Evolutionary conservation across 495 filamentous ascomycete species (phyloP), one percentile per base, ranked within the genome.

Genomic region (Antarctomyces pellizariae): DNA sequence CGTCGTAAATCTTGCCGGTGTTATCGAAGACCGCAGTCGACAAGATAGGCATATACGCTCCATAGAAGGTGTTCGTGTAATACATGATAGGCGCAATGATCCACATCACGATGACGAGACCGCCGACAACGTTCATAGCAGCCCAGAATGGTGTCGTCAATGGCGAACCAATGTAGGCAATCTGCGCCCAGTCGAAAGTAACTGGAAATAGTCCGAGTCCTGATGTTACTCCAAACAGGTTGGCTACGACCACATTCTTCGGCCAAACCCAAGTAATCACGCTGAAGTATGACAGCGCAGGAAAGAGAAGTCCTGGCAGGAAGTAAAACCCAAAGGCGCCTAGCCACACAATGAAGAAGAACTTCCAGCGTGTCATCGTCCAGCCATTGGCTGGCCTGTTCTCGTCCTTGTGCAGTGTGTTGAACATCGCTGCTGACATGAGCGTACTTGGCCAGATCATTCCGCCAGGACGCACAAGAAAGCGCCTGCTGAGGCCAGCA

Each of bases 391-490:
- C 82, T 10, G 67, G 48, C 24, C 60, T 60, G 40, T 90, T 90
- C 26, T 73, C 67, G 29, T 74, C 68, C 26, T 76, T 82, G 43
- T 92, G 83, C 13, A 92, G 53, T 0, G 80, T 83, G 2, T 66
- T 70, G 36, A 91, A 74, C 56, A 91, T 75, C 22, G 80, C 72
- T 1, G 79, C 74, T 22, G 80, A 83, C 46, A 82, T 78, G 16
- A 92, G 54, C 3, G 80, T 83, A 23, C 71, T 69, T 0, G 83
- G 82, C 82, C 82, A 92, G 9, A 91, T 74, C 78, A 92, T 90
- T 10, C 76, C 71, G 22, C 73, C 69, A 4, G 82, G 82, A 4
- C 71, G 62, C 9, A 89, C 78, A n/a, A 84, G 53, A 40, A 73
- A 75, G 13, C 69, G 57, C n/a, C 74, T 57, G 2, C 70, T 72